Conservation (phyloP, 768 basidiomycete species). For the Hydnum rufescens region DNA sequence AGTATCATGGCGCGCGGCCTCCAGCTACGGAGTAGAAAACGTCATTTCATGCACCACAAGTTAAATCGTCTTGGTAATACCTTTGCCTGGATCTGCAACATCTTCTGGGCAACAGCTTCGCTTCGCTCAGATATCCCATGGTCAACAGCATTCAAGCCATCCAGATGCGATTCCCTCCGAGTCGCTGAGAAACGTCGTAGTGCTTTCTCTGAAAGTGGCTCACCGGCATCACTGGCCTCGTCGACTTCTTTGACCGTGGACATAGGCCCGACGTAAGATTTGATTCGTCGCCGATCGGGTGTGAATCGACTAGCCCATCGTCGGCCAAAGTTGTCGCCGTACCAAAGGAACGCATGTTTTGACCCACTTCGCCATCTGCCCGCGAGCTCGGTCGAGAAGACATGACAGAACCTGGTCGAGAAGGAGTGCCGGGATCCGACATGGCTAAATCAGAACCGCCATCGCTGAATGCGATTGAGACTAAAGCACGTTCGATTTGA, state of each 20-base stretch:
- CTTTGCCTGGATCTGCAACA: slow-evolving; percentile 80
- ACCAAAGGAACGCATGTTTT: slow-evolving; percentile 45
- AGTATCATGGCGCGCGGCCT: slow-evolving; percentile 46
- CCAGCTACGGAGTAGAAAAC: slow-evolving; percentile 31
- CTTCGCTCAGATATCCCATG: slow-evolving; percentile 68
- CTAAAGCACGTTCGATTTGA: slow-evolving; percentile 72
- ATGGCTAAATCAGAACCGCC: slow-evolving; percentile 34
- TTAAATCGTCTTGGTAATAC: too few species aligned
- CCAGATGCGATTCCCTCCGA: slow-evolving; percentile 26
- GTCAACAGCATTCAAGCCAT: slow-evolving; percentile 60
- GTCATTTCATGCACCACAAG: slow-evolving; percentile 7
- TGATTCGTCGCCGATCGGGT: slow-evolving; percentile 20
- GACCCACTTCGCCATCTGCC: slow-evolving; percentile 10
- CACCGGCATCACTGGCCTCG: slow-evolving; percentile 21
- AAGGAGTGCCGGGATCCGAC: slow-evolving; percentile 21
- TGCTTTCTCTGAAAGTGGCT: slow-evolving; percentile 1
- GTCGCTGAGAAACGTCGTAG: slow-evolving; percentile 55
- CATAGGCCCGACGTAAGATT: not conserved
- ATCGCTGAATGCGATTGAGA: slow-evolving; percentile 49
- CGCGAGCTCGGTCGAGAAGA: slow-evolving; percentile 21
- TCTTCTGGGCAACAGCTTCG: slow-evolving; percentile 75
- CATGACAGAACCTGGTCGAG: slow-evolving; percentile 22
- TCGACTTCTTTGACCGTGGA: slow-evolving; percentile 10
- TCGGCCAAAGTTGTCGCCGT: slow-evolving; percentile 72
- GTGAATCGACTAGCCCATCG: slow-evolving; percentile 10